These are phyloP conservation scores for Aspergillus sp. DNA, from an alignment of 2,329 filamentous ascomycete genomes.

Conservation along the genomic window DNA sequence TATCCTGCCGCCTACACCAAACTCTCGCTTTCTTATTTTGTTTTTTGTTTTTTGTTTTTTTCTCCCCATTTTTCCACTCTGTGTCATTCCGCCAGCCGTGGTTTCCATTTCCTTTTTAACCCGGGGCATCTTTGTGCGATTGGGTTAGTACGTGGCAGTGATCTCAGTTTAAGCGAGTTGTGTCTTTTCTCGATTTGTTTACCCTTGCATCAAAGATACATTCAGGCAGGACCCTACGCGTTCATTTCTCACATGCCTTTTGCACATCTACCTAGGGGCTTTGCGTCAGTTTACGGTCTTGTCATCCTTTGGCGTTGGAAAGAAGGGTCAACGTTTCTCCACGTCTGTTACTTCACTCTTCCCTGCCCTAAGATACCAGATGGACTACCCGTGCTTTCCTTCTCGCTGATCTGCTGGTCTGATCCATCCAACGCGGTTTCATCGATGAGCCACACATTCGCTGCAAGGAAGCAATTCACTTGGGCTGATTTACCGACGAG, in stretches of 20 bases:
- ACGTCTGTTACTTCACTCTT: background rate
- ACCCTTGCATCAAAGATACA: conserved; percentile 28
- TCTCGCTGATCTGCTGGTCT: conserved; percentile 23
- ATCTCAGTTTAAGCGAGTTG: conserved; percentile 32
- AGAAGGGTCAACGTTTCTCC: background rate
- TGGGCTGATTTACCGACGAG: conserved; percentile 2
- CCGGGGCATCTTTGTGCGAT: conserved; percentile 18
- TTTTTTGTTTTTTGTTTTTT: too few species aligned
- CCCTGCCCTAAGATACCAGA: conserved; percentile 1
- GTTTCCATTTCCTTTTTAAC: conserved; percentile 16
- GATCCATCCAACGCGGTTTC: conserved; percentile 16
- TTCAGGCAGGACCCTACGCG: conserved; percentile 32
- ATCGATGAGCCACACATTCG: background rate
- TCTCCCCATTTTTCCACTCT: conserved; percentile 13
- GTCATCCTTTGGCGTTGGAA: background rate
- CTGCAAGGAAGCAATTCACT: conserved; percentile 6
- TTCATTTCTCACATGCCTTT: conserved; percentile 13
- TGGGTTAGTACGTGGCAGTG: conserved; percentile 20
- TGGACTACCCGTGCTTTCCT: conserved; percentile 10
- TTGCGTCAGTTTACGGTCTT: conserved; percentile 2
- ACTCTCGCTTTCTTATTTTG: conserved; percentile 4
- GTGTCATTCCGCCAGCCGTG: conserved; percentile 16
- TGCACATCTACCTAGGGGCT: conserved; percentile 8
- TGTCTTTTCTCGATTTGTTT: conserved; percentile 26
- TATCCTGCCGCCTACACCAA: conserved; percentile 18